Evolutionary conservation across 371 early-diverging fungal species (phyloP).

Genomic region (Lichtheimia ramosa): DNA sequence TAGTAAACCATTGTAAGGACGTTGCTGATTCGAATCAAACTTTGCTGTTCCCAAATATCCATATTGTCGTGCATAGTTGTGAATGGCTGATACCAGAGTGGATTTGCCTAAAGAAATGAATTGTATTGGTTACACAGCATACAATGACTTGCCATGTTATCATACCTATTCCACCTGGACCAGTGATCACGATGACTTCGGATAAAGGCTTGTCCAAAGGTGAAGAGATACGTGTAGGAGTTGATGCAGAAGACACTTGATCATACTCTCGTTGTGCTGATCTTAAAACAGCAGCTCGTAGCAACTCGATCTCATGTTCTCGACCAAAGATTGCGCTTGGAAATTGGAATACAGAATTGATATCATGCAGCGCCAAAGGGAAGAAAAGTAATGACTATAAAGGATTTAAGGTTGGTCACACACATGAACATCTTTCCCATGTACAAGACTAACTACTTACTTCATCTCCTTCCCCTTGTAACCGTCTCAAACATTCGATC

Average conservation of each 20-base stretch:
- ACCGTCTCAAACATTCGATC: conserved; percentile 40
- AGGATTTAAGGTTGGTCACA: neutral
- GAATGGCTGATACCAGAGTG: conserved; percentile 29
- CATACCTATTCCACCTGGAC: conserved; percentile 42
- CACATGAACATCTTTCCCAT: neutral
- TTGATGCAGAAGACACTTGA: neutral
- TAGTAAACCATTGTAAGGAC: conserved; percentile 43
- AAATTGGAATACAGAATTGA: conserved; percentile 45
- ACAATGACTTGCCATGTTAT: neutral
- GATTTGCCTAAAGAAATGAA: conserved; percentile 24
- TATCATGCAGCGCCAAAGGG: conserved; percentile 37
- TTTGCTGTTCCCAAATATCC: conserved; percentile 45
- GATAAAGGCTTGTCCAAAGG: conserved; percentile 15
- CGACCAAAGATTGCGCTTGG: conserved; percentile 36
- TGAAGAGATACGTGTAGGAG: conserved; percentile 7
- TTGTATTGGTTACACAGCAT: neutral
- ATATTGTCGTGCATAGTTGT: conserved; percentile 36
- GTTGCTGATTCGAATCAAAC: conserved; percentile 43
- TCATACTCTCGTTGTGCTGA: conserved; percentile 5
- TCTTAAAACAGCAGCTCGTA: conserved; percentile 26
- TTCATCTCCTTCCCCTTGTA: conserved; percentile 12
- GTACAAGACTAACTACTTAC: conserved; percentile 1
- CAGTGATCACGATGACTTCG: conserved; percentile 36
- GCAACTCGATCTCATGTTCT: conserved; percentile 34
- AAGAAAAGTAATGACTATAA: conserved; percentile 31